phyloP scores from a whole-genome alignment of 2,329 filamentous ascomycete species.

The Juglanconis sp. region DNA sequence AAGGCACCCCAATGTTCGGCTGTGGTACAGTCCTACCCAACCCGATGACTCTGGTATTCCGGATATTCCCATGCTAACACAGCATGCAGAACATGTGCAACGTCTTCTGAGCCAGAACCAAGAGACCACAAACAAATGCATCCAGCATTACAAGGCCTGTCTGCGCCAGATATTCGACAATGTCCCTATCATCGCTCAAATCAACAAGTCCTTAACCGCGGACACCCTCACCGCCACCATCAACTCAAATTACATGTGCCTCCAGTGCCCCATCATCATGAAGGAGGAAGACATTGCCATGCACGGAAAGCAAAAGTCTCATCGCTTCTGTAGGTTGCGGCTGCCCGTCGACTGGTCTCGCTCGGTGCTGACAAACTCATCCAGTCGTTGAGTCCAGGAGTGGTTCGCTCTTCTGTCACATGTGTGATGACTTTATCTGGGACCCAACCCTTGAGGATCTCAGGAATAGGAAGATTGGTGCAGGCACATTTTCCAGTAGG shows the following conservation, averaged over 20 bases:
- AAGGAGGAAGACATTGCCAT: constrained; percentile 62
- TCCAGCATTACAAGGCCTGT: constrained; percentile 69
- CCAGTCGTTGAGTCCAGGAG: constrained; percentile 74
- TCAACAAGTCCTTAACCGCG: constrained; percentile 56
- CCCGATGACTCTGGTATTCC: constrained; percentile 9
- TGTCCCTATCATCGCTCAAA: constrained; percentile 62
- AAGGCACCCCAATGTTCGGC: constrained; percentile 59
- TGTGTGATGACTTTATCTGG: constrained; percentile 80
- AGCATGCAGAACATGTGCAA: constrained; percentile 65
- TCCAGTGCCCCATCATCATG: constrained; percentile 70
- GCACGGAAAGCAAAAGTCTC: constrained; percentile 67
- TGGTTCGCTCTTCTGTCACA: constrained; percentile 74
- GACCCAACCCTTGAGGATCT: constrained; percentile 77
- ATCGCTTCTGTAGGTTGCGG: constrained; percentile 66
- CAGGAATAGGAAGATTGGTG: constrained; percentile 66
- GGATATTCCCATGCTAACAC: constrained; percentile 26
- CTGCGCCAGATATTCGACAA: constrained; percentile 69
- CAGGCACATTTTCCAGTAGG: constrained; percentile 62
- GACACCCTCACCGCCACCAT: constrained; percentile 54
- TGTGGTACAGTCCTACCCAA: constrained; percentile 50
- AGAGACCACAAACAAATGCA: constrained; percentile 64
- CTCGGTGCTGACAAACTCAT: constrained; percentile 25
- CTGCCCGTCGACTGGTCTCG: neutral
- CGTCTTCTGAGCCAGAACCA: constrained; percentile 59
- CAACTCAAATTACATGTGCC: constrained; percentile 67